Evolutionary conservation across 257 asterid species (phyloP), one percentile per base, ranked within the genome.

Genomic region (Pogostemon cablin): DNA sequence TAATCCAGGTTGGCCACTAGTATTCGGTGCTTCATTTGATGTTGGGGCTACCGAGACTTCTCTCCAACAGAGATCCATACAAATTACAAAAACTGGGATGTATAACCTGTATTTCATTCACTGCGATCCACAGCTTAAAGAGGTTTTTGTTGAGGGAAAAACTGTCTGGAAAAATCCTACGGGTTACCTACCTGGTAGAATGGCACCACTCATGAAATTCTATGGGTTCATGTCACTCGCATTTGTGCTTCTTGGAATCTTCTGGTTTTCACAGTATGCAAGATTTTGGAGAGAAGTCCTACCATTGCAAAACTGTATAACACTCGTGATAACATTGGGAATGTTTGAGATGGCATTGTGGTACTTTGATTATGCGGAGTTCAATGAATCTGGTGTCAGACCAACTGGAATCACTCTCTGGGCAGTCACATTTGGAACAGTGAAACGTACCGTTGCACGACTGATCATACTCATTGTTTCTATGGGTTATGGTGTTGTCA

Each of bases 401-500:
- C 98, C 99, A 6, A 82, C 87, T 60, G 96, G 95, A 69, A 90
- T 86, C 68, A 92, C 98, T 59, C 75, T 92, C 56, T 90, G 97
- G 96, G 98, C 99, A 2, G 99, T 95, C 61, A 89, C 98, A 4
- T 95, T 90, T 81, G 96, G 98, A 60, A 52, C 95, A 6, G 96
- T 92, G 82, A 95, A 90, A 72, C 95, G 93, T 67, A 86, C 98
- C 4, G 82, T 95, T 53, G 88, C 98, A 17, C 87, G 96, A 43
- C 71, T 90, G 72, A 77, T 95, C 71, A 81, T 95, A 76, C 86
- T 95, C 74, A 86, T 83, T 62, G 99, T 95, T 62, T 82, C 99
- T 57, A 95, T 95, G 99, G 99, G 99, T 61, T 92, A 83, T 58
- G 98, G 99, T 81, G 99, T 95, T 63, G 97, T 95, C 65, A 83